phyloP scores from a whole-genome alignment of 2,329 filamentous ascomycete species.

The Amphichorda felina region DNA sequence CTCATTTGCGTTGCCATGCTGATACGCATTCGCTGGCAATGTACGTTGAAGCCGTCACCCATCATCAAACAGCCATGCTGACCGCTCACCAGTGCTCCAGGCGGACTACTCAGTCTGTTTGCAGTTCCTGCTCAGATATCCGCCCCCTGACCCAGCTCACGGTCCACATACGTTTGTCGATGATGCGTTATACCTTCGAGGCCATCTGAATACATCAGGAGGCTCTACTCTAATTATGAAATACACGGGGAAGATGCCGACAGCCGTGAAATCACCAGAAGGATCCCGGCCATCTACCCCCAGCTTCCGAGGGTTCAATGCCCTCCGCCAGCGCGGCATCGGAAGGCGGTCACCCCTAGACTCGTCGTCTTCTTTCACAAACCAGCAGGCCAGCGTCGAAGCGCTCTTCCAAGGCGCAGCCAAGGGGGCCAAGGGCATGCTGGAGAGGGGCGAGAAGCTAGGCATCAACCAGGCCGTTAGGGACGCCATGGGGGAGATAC shows the following conservation, averaged over 20 bases:
- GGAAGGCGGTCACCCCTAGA: conserved; percentile 30
- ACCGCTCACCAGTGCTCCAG: conserved; percentile 51
- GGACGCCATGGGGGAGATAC: conserved; percentile 71
- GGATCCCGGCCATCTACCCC: conserved; percentile 19
- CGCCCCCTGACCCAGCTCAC: conserved; percentile 47
- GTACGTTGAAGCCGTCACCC: no score
- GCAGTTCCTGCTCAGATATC: conserved; percentile 74
- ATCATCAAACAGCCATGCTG: conserved; percentile 11
- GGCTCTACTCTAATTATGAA: conserved; percentile 57
- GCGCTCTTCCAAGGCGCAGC: conserved; percentile 65
- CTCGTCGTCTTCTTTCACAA: conserved; percentile 37
- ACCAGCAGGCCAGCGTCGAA: conserved; percentile 52
- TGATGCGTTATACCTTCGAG: conserved; percentile 66
- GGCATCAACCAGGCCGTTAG: conserved; percentile 71
- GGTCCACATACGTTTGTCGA: conserved; percentile 71
- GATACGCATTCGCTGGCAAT: conserved; percentile 78
- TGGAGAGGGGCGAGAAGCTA: conserved; percentile 62
- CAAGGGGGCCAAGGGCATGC: conserved; percentile 61
- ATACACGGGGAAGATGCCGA: conserved; percentile 49
- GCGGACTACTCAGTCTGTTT: conserved; percentile 82
- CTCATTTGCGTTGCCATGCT: conserved; percentile 92
- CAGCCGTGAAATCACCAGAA: conserved; percentile 12
- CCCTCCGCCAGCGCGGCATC: conserved; percentile 27
- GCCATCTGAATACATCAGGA: conserved; percentile 50
- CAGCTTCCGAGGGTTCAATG: conserved; percentile 17